Base-by-base conservation (phyloP, 805 yeast species). In the Pichia pseudocactophila region DNA sequence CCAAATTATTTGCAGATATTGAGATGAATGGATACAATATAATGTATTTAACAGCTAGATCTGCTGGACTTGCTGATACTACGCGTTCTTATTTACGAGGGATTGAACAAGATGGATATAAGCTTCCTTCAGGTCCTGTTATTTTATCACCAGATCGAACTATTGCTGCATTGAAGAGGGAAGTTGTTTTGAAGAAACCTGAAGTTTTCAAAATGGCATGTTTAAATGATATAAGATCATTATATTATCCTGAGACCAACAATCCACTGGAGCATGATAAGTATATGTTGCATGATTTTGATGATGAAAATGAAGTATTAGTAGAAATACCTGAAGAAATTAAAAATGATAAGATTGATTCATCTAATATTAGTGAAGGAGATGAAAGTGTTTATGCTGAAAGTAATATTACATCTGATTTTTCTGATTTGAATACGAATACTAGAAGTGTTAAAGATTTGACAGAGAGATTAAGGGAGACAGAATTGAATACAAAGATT, bases 131-230 rank as follows among this genome's bases (percentile, higher is more conserved):
- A 6, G 98, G 98, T 0, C 98, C 98, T 0, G 98, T 92, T 11
- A 87, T 92, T 34, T 65, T 92, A 40, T 84, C 95, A 30, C 98
- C 98, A 0, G 98, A 92, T 63, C 65, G 98, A 52, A 90, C 97
- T 0, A 86, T 92, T 68, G 97, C 97, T 3, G 98, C 98, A 0
- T 65, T 92, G 42, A 74, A 76, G 53, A 72, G 98, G 49, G 98
- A 92, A 58, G 94, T 92, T 22, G 90, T 92, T 36, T 65, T 90
- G 56, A 86, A 89, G 51, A 90, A 90, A 57, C 98, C 98, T 0
- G 97, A 92, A 62, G 92, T 92, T n/a, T 92, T 92, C 70, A 92
- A 92, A 56, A 92, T 92, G 89, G 95, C 98, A 1, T 90, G 97
- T 62, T 67, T 92, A 47, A 78, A 81, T 42, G 98, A 92, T 64